Conservation (phyloP, 495 filamentous ascomycete species). For the Cercophora sp. region DNA sequence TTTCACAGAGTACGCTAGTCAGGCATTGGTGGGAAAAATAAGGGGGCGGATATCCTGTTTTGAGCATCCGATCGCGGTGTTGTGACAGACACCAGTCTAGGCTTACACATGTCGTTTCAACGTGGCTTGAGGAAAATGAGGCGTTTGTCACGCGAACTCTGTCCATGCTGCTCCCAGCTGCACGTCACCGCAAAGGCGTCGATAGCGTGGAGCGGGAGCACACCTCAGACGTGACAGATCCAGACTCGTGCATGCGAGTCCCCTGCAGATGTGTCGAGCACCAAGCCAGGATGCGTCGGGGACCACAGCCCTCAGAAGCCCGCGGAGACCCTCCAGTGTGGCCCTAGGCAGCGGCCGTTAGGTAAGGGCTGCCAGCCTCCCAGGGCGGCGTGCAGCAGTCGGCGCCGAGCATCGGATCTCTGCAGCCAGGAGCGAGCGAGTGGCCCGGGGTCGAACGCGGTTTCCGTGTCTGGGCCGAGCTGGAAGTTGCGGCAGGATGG, state of each 20-base stretch:
- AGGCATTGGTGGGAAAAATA: constrained; percentile 1
- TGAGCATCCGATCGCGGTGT: neutral
- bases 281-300: neutral
- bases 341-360: too few species aligned
- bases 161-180: neutral
- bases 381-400: neutral
- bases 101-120: too few species aligned
- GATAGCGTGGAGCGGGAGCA: neutral
- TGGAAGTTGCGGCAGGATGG: neutral
- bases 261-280: neutral
- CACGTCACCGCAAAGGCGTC: neutral
- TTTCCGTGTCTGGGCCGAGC: neutral
- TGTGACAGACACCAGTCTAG: neutral
- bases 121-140: too few species aligned
- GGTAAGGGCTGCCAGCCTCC: neutral
- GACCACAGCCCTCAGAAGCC: too few species aligned
- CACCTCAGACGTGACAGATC: neutral
- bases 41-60: neutral
- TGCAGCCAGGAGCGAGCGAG: neutral
- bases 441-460: neutral
- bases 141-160: constrained; percentile 3
- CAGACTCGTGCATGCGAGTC: neutral
- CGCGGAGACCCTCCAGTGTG: too few species aligned
- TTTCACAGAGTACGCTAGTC: neutral
- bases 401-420: constrained; percentile 7